A percentile compares a stretch with the other conserved stretches of the same genome.
These are phyloP conservation scores for Apiospora rasikravindrae DNA, from an alignment of 2,329 filamentous ascomycete species.

Conservation along the genomic window DNA sequence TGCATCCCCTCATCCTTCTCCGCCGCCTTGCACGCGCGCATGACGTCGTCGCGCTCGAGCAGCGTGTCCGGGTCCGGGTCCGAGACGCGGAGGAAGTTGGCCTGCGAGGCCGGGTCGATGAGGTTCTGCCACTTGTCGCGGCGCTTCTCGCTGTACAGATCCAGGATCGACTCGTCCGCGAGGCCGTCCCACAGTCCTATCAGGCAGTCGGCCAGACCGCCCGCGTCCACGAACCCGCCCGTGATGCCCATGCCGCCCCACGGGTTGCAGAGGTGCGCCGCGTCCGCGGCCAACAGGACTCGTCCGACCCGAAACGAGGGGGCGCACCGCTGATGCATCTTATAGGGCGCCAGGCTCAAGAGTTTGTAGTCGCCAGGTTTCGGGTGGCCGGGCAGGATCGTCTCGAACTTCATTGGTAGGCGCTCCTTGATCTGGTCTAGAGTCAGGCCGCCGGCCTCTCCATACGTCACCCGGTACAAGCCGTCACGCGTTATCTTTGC, in stretches of 20 bases:
- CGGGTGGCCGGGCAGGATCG: constrained; percentile 64
- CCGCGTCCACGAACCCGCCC: constrained; percentile 68
- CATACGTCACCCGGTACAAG: constrained; percentile 68
- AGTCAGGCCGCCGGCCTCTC: constrained; percentile 58
- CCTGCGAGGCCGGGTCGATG: constrained; percentile 49
- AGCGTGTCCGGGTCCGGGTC: constrained; percentile 47
- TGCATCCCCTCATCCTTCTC: constrained; percentile 41
- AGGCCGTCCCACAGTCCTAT: constrained; percentile 49
- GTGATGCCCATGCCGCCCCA: constrained; percentile 68
- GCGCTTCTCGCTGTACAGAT: constrained; percentile 51
- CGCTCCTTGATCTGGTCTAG: constrained; percentile 58
- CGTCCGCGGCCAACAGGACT: constrained; percentile 63
- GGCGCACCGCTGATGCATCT: constrained; percentile 65
- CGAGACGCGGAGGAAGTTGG: constrained; percentile 50
- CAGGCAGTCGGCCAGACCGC: constrained; percentile 65
- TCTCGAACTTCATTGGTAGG: constrained; percentile 59
- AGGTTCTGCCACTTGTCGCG: constrained; percentile 51
- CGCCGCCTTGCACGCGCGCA: constrained; percentile 44
- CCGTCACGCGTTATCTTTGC: constrained; percentile 63
- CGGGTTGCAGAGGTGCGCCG: constrained; percentile 61
- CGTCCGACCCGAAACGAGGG: constrained; percentile 61
- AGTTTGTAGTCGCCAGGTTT: constrained; percentile 63
- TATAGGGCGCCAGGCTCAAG: constrained; percentile 63
- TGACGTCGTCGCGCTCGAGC: constrained; percentile 44
- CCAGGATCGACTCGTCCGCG: constrained; percentile 50